phyloP scores from a whole-genome alignment of 176 grass and related monocot genomes.

The Panicum miliaceum region DNA sequence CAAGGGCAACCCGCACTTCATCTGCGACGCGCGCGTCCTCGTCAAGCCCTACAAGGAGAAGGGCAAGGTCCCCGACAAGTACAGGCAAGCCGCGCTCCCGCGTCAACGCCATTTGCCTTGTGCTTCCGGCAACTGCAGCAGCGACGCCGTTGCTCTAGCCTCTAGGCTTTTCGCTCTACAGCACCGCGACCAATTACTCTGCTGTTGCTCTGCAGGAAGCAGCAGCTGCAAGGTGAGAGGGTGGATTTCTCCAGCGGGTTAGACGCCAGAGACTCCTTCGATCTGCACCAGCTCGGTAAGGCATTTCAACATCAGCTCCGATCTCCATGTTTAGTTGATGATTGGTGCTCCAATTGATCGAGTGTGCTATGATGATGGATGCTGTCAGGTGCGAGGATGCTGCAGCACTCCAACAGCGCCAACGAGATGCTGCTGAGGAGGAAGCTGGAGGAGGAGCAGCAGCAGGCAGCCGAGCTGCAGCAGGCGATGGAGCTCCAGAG shows the following conservation, averaged over 20 bases:
- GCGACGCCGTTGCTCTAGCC: too few relatives aligned
- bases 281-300: constrained; percentile 88
- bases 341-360: background rate
- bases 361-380: background rate
- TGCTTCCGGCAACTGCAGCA: constrained; percentile 22
- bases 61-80: constrained; percentile 98
- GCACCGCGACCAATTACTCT: background rate
- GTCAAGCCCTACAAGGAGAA: constrained; percentile 99
- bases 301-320: background rate
- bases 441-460: constrained; percentile 96
- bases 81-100: constrained; percentile 47
- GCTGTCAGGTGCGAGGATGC: constrained; percentile 73
- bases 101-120: constrained; percentile 18
- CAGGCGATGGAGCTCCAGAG: constrained; percentile 91
- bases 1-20: constrained; percentile 98
- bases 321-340: background rate
- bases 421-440: constrained; percentile 76
- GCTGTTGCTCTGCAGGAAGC: constrained; percentile 63
- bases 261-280: constrained; percentile 72
- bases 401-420: constrained; percentile 65
- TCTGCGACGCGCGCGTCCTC: constrained; percentile 95
- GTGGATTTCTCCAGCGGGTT: constrained; percentile 68
- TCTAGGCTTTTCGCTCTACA: background rate
- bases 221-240: constrained; percentile 70
- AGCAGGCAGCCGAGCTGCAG: constrained; percentile 82